These are phyloP conservation scores for Mycosphaerelloides madeirae DNA, from an alignment of 2,329 filamentous ascomycete genomes.

Conservation along the genomic window DNA sequence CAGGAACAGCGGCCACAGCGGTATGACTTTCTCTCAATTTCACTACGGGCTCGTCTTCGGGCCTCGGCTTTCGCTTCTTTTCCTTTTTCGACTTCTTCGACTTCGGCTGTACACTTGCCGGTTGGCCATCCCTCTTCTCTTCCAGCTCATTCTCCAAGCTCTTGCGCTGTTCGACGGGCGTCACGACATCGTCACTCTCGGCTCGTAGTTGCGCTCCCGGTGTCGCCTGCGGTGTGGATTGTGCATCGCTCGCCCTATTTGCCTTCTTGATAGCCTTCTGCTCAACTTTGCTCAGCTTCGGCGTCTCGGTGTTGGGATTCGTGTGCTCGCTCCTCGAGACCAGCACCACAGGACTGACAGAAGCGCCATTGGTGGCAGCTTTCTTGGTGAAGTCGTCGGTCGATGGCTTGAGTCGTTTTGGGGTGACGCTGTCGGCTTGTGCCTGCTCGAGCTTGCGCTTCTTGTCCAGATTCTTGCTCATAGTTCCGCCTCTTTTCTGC, in stretches of 20 bases:
- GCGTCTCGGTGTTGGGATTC: neutral
- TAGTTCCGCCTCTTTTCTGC: conserved; percentile 4
- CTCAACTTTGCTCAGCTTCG: neutral
- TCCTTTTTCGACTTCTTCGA: conserved; percentile 13
- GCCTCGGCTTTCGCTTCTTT: conserved; percentile 8
- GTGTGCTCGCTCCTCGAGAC: conserved; percentile 2
- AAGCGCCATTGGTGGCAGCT: conserved; percentile 6
- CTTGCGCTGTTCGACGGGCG: neutral
- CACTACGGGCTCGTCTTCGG: too few relatives aligned
- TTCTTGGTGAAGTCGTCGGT: conserved; percentile 12
- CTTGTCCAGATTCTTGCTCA: conserved; percentile 17
- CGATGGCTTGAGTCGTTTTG: conserved; percentile 19
- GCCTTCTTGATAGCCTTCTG: neutral
- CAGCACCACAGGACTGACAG: neutral
- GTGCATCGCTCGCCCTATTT: neutral
- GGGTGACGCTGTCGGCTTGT: conserved; percentile 12
- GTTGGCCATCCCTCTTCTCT: neutral
- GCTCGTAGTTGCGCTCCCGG: neutral
- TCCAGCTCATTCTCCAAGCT: neutral
- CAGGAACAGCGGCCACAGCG: neutral
- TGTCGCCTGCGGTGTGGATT: neutral
- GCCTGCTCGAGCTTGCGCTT: conserved; percentile 22
- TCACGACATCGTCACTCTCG: neutral
- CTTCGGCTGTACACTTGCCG: conserved; percentile 1
- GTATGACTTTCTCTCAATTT: too few relatives aligned